phyloP scores from a whole-genome alignment of 1,284 basidiomycete species.

The Heliocybe sulcata region DNA sequence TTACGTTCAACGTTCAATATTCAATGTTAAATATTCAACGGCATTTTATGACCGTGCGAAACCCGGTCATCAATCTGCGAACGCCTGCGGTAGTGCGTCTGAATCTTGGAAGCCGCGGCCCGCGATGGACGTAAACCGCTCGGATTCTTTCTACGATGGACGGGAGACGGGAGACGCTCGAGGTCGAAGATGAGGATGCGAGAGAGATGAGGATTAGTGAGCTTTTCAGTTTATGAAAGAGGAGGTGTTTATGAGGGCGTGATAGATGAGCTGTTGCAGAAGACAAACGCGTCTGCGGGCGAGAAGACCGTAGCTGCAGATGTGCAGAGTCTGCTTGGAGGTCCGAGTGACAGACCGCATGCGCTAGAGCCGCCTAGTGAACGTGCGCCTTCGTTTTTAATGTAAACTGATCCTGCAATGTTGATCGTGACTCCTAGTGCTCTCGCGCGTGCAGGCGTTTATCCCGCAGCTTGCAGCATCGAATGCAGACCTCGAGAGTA shows the following conservation, averaged over 20 bases:
- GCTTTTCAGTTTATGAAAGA: too few species aligned
- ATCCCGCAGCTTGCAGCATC: conserved; percentile 57
- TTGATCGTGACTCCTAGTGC: conserved; percentile 30
- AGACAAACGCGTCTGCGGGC: conserved; percentile 14
- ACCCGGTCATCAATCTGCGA: too few species aligned
- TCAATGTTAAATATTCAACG: too few species aligned
- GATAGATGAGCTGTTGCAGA: conserved; percentile 20
- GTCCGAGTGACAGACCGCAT: neutral
- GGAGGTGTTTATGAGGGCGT: neutral
- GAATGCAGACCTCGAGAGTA: conserved; percentile 41
- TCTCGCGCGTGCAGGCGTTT: conserved; percentile 56
- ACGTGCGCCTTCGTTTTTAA: neutral
- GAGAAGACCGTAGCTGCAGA: neutral
- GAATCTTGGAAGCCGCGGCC: neutral
- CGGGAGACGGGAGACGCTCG: conserved; percentile 15
- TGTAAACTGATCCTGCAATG: neutral
- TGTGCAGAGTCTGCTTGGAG: neutral
- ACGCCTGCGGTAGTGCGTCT: too few species aligned
- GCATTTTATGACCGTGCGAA: too few species aligned
- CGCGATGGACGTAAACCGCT: neutral
- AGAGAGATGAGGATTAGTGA: conserved; percentile 25
- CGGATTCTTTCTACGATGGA: neutral
- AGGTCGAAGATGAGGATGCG: conserved; percentile 25
- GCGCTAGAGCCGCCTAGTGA: neutral
- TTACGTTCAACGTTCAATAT: too few species aligned